Base-by-base conservation (phyloP, 176 grass and related monocot species). In the Poa pratensis region DNA sequence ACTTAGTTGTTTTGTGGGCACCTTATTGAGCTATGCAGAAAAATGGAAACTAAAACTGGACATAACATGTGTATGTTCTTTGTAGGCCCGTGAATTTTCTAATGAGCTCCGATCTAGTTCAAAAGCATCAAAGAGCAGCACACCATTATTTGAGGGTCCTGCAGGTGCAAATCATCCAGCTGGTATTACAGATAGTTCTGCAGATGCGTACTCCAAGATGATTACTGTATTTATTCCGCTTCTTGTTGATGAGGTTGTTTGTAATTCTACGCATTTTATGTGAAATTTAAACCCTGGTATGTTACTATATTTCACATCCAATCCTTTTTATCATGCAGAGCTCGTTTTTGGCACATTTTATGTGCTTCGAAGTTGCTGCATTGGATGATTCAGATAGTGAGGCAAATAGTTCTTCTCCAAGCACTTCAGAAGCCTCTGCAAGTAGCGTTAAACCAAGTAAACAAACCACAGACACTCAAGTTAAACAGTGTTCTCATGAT, bases 301-400 rank as follows among this genome's bases (percentile, higher is more conserved):
- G 18, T 37, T 76, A 84, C 34, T 23, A 27, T 23, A 27, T 30
- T 49, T 71, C 20, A 74, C 54, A 77, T 3, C 24, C n/a, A 65
- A 64, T 27, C 4, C 28, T 65, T 71, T 63, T 55, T 7, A 67
- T 78, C 18, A 34, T 77, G 59, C 79, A 98, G 96, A 98, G 93
- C 71, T 90, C 91, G 20, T 98, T 98, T 81, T 95, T 98, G 78
- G 86, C 93, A 85, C 93, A 95, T 89, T 95, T 98, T 83, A 98
- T 98, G 96, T 98, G 96, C 86, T 98, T 98, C 62, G 91, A 98
- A 84, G 89, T 91, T 80, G 69, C 89, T 55, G 35, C 84, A 57
- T 69, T 86, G 54, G 89, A 91, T 80, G 72, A 51, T 85, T 79
- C 86, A 55, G 55, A 76, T 46, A 64, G 19, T 57, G 86, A 86